phyloP scores from a whole-genome alignment of 805 yeast species.

The Yamadazyma phyllophila region DNA sequence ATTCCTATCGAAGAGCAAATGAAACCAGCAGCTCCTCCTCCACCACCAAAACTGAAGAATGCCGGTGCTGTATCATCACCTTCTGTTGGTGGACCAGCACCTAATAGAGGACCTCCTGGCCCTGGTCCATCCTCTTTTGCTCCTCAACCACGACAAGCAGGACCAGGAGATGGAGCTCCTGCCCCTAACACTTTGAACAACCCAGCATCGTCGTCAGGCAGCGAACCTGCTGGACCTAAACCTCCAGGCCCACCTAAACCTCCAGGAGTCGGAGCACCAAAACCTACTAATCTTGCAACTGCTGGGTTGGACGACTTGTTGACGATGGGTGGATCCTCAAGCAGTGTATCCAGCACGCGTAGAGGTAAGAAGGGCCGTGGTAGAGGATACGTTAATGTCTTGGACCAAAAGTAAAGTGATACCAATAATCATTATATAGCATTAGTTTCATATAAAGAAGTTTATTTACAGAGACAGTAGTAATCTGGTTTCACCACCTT shows the following conservation, averaged over 20 bases:
- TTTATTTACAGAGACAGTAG: conserved; percentile 21
- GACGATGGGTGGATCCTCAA: conserved; percentile 26
- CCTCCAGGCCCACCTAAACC: conserved; percentile 8
- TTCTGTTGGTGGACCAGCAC: conserved; percentile 13
- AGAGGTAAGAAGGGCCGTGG: conserved; percentile 30
- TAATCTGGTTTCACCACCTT: conserved; percentile 41
- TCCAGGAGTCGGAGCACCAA: conserved; percentile 9
- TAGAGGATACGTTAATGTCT: conserved; percentile 34
- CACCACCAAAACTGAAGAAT: conserved; percentile 51
- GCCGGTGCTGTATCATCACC: conserved; percentile 20
- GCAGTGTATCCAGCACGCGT: conserved; percentile 18
- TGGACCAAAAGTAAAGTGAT: conserved; percentile 17
- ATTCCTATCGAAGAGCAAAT: conserved; percentile 64
- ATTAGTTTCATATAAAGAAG: background rate
- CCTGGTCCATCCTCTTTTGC: background rate
- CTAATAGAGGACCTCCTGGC: conserved; percentile 13
- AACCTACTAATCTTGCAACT: conserved; percentile 27
- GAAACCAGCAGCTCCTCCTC: conserved; percentile 57
- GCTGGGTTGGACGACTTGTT: conserved; percentile 43
- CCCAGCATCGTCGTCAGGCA: no score
- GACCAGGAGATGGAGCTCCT: conserved; percentile 7
- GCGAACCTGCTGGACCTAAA: no score
- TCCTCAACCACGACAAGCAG: conserved; percentile 4
- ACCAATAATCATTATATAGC: conserved; percentile 12
- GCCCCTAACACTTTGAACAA: background rate